Conservation (phyloP, 192 early-diverging fungal genomes). For the Gigaspora rosea region DNA sequence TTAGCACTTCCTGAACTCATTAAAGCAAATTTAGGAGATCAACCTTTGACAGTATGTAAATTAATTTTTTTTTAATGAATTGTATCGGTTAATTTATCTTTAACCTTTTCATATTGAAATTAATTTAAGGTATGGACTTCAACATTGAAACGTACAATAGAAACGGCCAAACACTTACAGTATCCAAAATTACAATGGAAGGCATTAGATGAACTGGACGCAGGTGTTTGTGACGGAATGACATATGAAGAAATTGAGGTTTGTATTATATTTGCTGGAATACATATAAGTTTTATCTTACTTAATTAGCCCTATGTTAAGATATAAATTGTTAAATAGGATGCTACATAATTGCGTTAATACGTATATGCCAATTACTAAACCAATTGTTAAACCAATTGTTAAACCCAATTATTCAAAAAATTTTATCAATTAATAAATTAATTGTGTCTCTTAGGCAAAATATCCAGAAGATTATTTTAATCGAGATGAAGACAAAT, state of each 20-base stretch:
- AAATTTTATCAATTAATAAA: no score
- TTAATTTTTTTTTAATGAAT: neutral
- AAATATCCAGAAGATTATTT: constrained; percentile 93
- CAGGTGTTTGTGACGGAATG: constrained; percentile 96
- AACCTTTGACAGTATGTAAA: constrained; percentile 63
- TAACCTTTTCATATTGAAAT: constrained; percentile 19
- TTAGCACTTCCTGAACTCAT: constrained; percentile 82
- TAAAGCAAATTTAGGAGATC: constrained; percentile 69
- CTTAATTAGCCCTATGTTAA: neutral
- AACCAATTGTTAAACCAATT: neutral
- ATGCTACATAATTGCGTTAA: no score
- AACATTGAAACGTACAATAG: constrained; percentile 90
- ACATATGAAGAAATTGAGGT: constrained; percentile 99
- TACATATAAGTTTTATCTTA: neutral
- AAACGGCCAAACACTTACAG: constrained; percentile 76
- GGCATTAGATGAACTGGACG: constrained; percentile 95
- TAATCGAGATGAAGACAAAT: constrained; percentile 97
- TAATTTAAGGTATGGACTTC: constrained; percentile 85
- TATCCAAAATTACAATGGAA: constrained; percentile 97
- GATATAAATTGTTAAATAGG: neutral
- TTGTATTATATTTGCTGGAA: neutral
- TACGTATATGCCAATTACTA: neutral
- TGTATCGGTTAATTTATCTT: neutral
- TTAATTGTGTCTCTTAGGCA: constrained; percentile 33
- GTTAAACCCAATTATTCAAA: neutral